Percentiles rank a stretch among this genome's conserved stretches.
Evolutionary conservation across 345 rosid genomes (phyloP).

Genomic region (Melastoma malabathricum): DNA sequence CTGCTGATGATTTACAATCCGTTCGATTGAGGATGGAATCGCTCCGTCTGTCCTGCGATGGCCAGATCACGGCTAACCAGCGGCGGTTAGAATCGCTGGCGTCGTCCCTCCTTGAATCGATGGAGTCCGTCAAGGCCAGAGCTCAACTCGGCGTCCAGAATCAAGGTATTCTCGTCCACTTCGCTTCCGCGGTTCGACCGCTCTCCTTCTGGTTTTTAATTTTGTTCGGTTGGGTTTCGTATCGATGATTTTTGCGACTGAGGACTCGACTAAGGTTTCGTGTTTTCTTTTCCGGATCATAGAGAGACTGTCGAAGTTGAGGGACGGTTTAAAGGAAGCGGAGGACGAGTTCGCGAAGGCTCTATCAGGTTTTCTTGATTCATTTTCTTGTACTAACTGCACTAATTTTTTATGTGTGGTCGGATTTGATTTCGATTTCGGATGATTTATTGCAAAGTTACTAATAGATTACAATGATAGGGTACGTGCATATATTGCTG

Average conservation of each 20-base stretch:
- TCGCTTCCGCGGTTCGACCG: constrained; percentile 1
- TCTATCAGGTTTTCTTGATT: constrained; percentile 37
- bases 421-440: too few species aligned
- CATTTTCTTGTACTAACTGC: background rate
- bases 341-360: constrained; percentile 70
- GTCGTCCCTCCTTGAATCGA: constrained; percentile 29
- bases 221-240: too few species aligned
- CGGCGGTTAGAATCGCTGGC: constrained; percentile 35
- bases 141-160: constrained; percentile 31
- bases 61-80: constrained; percentile 22
- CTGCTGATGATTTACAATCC: constrained; percentile 9
- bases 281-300: too few species aligned
- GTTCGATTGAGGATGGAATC: constrained; percentile 40
- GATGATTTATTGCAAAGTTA: too few species aligned
- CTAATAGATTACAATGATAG: too few species aligned
- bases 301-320: constrained; percentile 39
- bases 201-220: background rate
- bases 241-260: too few species aligned
- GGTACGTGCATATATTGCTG: too few species aligned
- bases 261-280: too few species aligned
- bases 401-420: background rate
- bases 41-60: constrained; percentile 28
- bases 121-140: constrained; percentile 32
- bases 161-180: constrained; percentile 27
- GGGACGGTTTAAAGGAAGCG: constrained; percentile 56